Conservation (phyloP, 176 grass and related monocot species). For the Themeda triandra region DNA sequence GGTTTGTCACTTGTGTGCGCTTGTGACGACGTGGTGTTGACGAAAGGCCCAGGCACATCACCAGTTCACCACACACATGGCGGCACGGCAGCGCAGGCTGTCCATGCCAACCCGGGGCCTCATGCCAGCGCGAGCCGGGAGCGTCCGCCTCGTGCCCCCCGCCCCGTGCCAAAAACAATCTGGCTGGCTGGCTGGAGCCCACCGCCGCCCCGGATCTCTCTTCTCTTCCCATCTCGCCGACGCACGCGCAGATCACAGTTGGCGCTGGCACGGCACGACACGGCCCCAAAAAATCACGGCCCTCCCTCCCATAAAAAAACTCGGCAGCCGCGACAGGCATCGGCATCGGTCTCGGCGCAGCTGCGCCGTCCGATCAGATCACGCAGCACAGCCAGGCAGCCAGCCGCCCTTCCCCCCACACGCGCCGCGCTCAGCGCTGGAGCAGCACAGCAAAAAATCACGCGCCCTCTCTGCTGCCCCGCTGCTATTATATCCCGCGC, state of each 20-base stretch:
- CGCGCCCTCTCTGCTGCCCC: constrained; percentile 4
- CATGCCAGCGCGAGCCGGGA: background rate
- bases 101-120: background rate
- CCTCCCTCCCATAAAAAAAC: background rate
- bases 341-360: background rate
- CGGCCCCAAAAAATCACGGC: background rate
- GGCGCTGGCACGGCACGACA: background rate
- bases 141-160: background rate
- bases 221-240: background rate
- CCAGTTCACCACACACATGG: constrained; percentile 33
- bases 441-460: background rate
- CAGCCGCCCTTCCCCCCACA: background rate
- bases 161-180: constrained; percentile 3
- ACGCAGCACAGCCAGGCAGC: background rate
- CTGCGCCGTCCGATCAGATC: constrained; percentile 34
- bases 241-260: background rate
- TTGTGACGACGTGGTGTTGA: background rate
- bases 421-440: background rate
- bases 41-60: background rate
- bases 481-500: constrained; percentile 19
- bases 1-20: background rate
- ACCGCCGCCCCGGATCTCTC: background rate
- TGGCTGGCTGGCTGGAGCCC: background rate
- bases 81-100: constrained; percentile 21
- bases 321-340: background rate